Evolutionary conservation across 2,329 filamentous ascomycete genomes (phyloP), one percentile per base, ranked within the genome.

Genomic region (Fusarium albidum): DNA sequence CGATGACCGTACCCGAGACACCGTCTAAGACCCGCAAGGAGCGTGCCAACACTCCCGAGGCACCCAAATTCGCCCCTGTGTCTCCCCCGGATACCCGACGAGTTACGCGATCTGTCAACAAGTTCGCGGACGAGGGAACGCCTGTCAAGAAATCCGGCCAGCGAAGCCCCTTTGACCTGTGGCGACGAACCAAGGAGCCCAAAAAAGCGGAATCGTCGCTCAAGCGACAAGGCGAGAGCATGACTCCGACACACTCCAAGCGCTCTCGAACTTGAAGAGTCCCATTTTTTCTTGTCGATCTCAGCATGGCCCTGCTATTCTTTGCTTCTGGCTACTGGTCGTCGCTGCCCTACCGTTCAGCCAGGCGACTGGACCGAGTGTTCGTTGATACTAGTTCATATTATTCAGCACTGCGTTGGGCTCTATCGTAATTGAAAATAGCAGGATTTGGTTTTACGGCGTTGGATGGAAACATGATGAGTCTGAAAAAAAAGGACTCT

Each of bases 91-190:
- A 82, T 29, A 88, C 85, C 4, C 77, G 76, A 47, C 82, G 87
- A 61, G 76, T 81, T 12, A 89, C 84, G 12, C 82, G 87, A 40
- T 79, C 80, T 11, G 68, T 76, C 38, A 79, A 80, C 66, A 84
- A 82, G 74, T 75, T 81, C 48, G 62, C 68, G 26, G 73, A 75
- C 4, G 74, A 75, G 11, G 58, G 68, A 10, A 77, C 77, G 9
- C 77, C 81, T 1, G 64, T 75, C 57, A 81, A 77, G 61, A 53
- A 62, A 53, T 69, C 69, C 52, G 65, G 66, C 37, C 67, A 75
- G 59, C 76, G 75, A 51, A 86, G 82, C 63, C 85, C 84, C 3
- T 91, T 91, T 64, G 86, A 89, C 63, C 79, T 79, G 32, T 92
- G 88, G 88, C 82, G 78, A 58, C 84, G 87, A 52, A 84, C 83